Evolutionary conservation across 345 rosid species (phyloP).

Genomic region (Heritiera littoralis): DNA sequence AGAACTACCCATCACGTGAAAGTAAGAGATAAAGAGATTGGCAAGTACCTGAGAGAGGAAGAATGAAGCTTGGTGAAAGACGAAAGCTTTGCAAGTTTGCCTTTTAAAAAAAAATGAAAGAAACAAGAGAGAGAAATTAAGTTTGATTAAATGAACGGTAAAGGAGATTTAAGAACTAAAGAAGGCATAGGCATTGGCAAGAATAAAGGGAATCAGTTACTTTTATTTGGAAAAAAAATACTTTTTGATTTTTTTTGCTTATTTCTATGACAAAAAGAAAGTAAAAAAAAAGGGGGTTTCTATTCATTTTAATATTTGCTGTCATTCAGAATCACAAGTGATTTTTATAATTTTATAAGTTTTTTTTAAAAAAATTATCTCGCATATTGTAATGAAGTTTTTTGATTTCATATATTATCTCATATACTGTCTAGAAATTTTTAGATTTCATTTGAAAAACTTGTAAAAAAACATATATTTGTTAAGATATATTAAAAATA

Average conservation of each 20-base stretch:
- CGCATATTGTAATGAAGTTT: no score
- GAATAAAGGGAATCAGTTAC: neutral
- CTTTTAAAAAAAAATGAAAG: neutral
- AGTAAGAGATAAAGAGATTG: neutral
- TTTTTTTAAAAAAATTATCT: no score
- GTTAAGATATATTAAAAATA: no score
- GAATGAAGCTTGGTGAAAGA: neutral
- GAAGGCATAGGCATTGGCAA: neutral
- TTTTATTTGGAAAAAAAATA: neutral
- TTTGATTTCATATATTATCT: no score
- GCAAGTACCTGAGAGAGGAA: neutral
- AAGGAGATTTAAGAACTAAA: neutral
- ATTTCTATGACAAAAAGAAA: no score
- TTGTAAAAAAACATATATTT: no score
- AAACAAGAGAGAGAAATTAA: neutral
- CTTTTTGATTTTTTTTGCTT: neutral
- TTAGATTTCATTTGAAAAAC: no score
- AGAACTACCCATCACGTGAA: slow-evolving; percentile 5
- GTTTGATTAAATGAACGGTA: neutral
- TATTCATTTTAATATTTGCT: no score
- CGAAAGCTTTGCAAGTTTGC: neutral
- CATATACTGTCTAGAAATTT: no score
- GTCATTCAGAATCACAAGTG: no score
- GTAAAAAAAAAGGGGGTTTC: no score
- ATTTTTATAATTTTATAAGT: no score